Base-by-base conservation (phyloP, 345 rosid genomes). In the Orychophragmus violaceus region DNA sequence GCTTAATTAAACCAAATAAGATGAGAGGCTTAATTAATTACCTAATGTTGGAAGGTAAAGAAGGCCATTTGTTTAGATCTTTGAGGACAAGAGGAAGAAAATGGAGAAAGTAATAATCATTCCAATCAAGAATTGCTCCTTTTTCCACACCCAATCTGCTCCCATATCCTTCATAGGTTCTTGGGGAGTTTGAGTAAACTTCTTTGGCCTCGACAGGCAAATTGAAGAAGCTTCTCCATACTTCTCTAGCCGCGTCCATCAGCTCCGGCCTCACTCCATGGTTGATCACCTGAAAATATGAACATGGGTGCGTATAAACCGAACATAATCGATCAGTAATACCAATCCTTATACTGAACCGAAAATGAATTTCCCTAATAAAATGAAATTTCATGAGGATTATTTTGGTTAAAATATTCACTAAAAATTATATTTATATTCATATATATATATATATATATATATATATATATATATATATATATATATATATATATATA, bases 121-220 rank as follows among this genome's bases (percentile, higher is more conserved):
- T 84, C 99, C 99, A 94, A 64, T 90, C 98, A 57, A 93, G 98
- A 77, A 81, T 75, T 33, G 99, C 97, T 10, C 87, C 96, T 63
- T 87, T 90, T 8, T 90, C 80, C 13, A 88, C 72, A 3, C 99
- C 97, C 41, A 94, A 62, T 24, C 97, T 80, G 77, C 98, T 93
- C 1, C 98, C 98, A 8, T 93, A 93, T 0, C 98, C 98, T 77
- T 93, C 98, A 22, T 93, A 93, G 1, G 95, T 90, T 48, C 30
- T 81, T 2, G 98, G 98, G 0, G 82, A 67, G 66, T 90, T 94
- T 1, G 95, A 89, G 45, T 84, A 79, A 11, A 48, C 39, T 44
- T 87, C 92, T 62, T 90, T 94, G 8, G 74, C 37, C 57, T 88
- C 92, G 81, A 84, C 62, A 0, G 99, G 95, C 28, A 61, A 36